These are phyloP conservation scores for Aureobasidium sp. DNA, from an alignment of 2,329 filamentous ascomycete species.

Conservation along the genomic window DNA sequence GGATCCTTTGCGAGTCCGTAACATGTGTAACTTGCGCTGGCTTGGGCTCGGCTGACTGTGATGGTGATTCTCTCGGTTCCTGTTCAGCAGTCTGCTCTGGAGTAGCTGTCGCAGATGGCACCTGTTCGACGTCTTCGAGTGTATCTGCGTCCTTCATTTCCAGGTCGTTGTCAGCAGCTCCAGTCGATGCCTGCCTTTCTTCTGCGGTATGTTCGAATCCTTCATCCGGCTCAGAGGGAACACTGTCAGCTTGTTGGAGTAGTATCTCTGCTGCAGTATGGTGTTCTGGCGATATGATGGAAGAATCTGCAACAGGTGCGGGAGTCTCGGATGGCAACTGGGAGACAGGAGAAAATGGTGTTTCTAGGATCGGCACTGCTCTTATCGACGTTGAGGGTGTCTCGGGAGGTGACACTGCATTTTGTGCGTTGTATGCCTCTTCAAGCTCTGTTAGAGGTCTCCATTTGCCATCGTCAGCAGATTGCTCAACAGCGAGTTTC, in stretches of 20 bases:
- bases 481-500: slow-evolving; percentile 11
- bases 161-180: neutral
- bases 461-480: slow-evolving; percentile 11
- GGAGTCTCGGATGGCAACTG: neutral
- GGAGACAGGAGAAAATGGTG: neutral
- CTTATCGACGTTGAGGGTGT: slow-evolving; percentile 1
- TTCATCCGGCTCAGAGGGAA: neutral
- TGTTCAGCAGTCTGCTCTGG: neutral
- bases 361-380: neutral
- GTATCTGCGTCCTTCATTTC: slow-evolving; percentile 5
- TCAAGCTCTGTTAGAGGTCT: slow-evolving; percentile 10
- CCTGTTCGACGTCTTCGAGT: neutral
- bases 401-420: neutral
- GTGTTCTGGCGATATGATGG: neutral
- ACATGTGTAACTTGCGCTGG: neutral
- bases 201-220: neutral
- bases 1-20: neutral
- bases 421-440: neutral
- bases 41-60: neutral
- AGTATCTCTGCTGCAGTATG: slow-evolving; percentile 1
- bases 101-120: neutral
- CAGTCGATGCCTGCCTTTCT: neutral
- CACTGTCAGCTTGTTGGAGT: slow-evolving; percentile 8
- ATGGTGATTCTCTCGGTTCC: neutral
- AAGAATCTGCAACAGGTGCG: neutral